Base-by-base conservation (phyloP, 1,139 yeast species). In the Wickerhamomyces sp. region DNA sequence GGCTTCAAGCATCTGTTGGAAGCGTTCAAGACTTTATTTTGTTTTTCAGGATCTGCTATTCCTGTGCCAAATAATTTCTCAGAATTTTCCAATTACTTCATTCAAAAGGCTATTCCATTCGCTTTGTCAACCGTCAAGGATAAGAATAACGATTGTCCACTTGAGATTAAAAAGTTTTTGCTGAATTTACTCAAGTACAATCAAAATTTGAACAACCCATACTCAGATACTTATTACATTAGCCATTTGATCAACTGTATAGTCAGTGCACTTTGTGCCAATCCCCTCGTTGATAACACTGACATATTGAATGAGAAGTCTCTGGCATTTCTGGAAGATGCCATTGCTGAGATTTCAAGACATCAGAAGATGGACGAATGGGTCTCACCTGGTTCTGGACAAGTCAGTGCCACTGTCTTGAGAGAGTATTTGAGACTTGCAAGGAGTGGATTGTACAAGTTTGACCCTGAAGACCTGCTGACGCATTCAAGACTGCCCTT, bases 51-150 rank as follows among this genome's bases (percentile, higher is more conserved):
- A 31, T 69, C 78, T 1, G 55, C 61, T 13, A 68, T 89, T 27
- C 97, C 98, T 0, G 61, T 74, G 29, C 83, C 91, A 20, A 91
- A 91, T 51, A 80, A 88, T 48, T 91, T 91, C 54, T 66, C 75
- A 5, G 79, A 86, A 49, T 72, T 72, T 42, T 71, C 84, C 6
- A 62, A 67, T 16, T 82, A 85, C 46, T 78, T 84, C 41, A 60
- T 91, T 11, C 86, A 80, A 52, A 81, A 73, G 46, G 76, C 79
- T 0, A 75, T 91, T 19, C 81, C 89, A 0, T 48, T 54, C 32
- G 78, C 87, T 3, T 58, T 91, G 33, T 67, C 89, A 9, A 53
- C 59, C 4, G 71, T 87, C 5, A 70, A 75, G 37, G 80, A 84
- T 52, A 71, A 70, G 15, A 64, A 68, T 13, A 93, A 89, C 0